Evolutionary conservation across 768 basidiomycete genomes (phyloP).

Genomic region (Kwoniella mangroviensis): DNA sequence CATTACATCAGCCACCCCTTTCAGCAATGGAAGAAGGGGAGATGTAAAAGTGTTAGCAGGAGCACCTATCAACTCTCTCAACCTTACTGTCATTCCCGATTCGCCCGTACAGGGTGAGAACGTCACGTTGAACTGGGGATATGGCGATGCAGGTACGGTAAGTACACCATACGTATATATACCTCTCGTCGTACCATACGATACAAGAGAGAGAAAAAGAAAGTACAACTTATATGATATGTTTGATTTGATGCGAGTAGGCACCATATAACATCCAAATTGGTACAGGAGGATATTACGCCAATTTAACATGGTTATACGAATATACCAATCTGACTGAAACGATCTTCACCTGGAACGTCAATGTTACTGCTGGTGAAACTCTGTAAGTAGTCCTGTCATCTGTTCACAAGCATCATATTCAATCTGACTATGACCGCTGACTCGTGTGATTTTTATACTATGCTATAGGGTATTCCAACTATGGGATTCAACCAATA

Average conservation of each 20-base stretch:
- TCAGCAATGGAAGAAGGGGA: not conserved
- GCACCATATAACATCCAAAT: constrained; percentile 21
- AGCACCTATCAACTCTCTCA: constrained; percentile 19
- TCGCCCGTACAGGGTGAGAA: constrained; percentile 9
- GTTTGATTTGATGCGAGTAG: constrained; percentile 1
- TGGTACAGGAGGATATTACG: constrained; percentile 24
- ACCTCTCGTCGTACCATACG: not conserved
- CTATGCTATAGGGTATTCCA: constrained; percentile 13
- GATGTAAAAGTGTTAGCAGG: constrained; percentile 20
- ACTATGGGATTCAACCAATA: constrained; percentile 23
- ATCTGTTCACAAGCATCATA: not conserved
- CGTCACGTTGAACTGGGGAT: constrained; percentile 16
- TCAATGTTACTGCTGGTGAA: constrained; percentile 13
- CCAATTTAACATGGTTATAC: constrained; percentile 23
- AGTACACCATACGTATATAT: not conserved
- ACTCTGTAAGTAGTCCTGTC: constrained; percentile 8
- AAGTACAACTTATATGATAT: not conserved
- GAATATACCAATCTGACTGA: constrained; percentile 16
- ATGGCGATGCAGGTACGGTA: constrained; percentile 17
- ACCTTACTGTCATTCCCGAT: constrained; percentile 4
- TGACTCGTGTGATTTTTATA: not conserved
- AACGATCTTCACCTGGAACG: constrained; percentile 13
- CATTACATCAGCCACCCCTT: not conserved
- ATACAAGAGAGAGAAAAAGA: not conserved
- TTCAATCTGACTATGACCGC: too few species aligned